Evolutionary conservation across 1,284 basidiomycete species (phyloP).

Genomic region (Rhodotorula sp.): DNA sequence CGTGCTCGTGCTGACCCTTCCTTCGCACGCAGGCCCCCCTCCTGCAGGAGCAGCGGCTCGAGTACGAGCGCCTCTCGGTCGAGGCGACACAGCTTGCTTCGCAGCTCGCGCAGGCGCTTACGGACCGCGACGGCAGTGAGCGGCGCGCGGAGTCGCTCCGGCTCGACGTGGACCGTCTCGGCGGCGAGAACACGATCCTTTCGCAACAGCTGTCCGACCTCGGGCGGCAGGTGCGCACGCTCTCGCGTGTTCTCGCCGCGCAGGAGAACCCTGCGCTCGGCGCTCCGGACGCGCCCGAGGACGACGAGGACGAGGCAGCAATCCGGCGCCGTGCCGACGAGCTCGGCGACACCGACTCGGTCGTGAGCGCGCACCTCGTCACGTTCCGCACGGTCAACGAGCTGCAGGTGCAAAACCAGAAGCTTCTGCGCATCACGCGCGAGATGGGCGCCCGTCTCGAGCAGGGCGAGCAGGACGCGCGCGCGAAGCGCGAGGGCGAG

Average conservation of each 20-base stretch:
- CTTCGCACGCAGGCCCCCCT: slow-evolving; percentile 69
- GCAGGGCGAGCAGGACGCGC: slow-evolving; percentile 48
- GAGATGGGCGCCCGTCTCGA: slow-evolving; percentile 56
- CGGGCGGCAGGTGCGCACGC: slow-evolving; percentile 76
- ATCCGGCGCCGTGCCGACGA: slow-evolving; percentile 53
- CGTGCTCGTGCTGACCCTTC: not conserved
- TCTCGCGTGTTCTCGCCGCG: slow-evolving; percentile 76
- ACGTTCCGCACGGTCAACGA: slow-evolving; percentile 78
- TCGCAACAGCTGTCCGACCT: slow-evolving; percentile 78
- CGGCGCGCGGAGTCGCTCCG: slow-evolving; percentile 36
- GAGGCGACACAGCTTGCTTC: slow-evolving; percentile 77
- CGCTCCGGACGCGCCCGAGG: slow-evolving; percentile 52
- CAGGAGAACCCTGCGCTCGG: slow-evolving; percentile 71
- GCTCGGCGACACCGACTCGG: slow-evolving; percentile 63
- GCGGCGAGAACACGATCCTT: slow-evolving; percentile 57
- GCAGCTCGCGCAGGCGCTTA: slow-evolving; percentile 71
- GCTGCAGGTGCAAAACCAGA: slow-evolving; percentile 87
- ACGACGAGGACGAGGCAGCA: slow-evolving; percentile 52
- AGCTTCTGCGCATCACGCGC: slow-evolving; percentile 77
- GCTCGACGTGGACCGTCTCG: slow-evolving; percentile 42
- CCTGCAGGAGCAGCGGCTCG: slow-evolving; percentile 77
- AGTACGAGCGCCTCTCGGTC: slow-evolving; percentile 75
- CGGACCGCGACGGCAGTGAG: slow-evolving; percentile 62
- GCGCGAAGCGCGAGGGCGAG: slow-evolving; percentile 39
- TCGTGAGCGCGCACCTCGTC: slow-evolving; percentile 88